Percentiles rank a stretch among this genome's conserved stretches.
Conservation (phyloP, 2,329 filamentous ascomycete genomes). For the Botrytis porri region DNA sequence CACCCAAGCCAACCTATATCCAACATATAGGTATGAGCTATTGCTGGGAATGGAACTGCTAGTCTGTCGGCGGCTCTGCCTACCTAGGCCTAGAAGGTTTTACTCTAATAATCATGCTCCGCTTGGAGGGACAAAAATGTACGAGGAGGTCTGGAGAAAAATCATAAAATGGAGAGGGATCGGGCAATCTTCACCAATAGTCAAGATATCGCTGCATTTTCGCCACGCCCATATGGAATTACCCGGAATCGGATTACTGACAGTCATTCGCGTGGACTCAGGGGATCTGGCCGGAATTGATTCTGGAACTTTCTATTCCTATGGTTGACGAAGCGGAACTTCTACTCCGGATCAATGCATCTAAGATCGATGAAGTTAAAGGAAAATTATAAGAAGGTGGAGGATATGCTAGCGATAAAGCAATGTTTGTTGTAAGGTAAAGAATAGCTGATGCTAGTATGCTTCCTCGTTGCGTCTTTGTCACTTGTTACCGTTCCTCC, state of each 20-base stretch:
- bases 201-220: neutral
- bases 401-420: neutral
- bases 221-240: neutral
- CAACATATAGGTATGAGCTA: neutral
- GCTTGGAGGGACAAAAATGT: neutral
- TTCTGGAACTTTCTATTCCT: no score
- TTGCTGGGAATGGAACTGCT: fast-evolving
- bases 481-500: no score
- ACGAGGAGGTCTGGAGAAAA: neutral
- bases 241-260: neutral
- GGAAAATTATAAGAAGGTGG: neutral
- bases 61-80: neutral
- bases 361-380: neutral
- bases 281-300: neutral
- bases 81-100: neutral
- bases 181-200: neutral
- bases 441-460: no score
- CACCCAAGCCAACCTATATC: neutral
- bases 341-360: neutral
- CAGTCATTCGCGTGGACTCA: neutral
- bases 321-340: neutral
- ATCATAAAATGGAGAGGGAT: neutral
- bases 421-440: neutral
- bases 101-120: neutral
- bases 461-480: no score